Evolutionary conservation across 768 basidiomycete genomes (phyloP).

Genomic region (Lentinus brumalis): DNA sequence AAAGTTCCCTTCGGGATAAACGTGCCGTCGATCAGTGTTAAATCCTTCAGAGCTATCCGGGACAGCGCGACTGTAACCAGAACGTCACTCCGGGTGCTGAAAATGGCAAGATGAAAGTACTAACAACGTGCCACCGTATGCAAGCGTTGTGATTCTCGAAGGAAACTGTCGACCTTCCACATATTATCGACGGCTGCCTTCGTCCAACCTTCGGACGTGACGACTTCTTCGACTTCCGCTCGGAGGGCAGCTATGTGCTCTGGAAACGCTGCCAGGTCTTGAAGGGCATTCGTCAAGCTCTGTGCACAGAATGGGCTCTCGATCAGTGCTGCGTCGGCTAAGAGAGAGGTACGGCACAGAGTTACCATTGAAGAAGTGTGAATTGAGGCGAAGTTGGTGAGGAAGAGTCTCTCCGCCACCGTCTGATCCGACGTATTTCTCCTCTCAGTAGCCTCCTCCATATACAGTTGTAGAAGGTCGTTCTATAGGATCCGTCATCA

Average conservation of each 20-base stretch:
- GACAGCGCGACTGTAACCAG: conserved; percentile 14
- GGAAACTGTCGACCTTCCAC: conserved; percentile 37
- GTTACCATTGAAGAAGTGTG: conserved; percentile 24
- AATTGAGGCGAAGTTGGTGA: conserved; percentile 36
- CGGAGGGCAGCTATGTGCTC: conserved; percentile 31
- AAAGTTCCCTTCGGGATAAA: conserved; percentile 41
- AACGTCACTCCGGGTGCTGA: too few species aligned
- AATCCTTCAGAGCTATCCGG: conserved; percentile 39
- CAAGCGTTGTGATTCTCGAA: conserved; percentile 35
- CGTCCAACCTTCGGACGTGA: conserved; percentile 33
- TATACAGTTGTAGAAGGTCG: conserved; percentile 22
- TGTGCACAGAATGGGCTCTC: background rate
- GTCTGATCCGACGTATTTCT: too few species aligned
- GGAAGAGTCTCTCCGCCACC: too few species aligned
- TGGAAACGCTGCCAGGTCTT: conserved; percentile 31
- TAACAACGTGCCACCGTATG: conserved; percentile 24
- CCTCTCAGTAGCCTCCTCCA: too few species aligned
- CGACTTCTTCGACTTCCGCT: conserved; percentile 32
- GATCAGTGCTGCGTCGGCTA: too few species aligned
- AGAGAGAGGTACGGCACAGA: too few species aligned
- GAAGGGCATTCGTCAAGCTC: conserved; percentile 33
- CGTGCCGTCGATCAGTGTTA: conserved; percentile 47
- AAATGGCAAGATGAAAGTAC: background rate
- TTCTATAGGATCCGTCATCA: too few species aligned
- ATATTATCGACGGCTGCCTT: conserved; percentile 32